Base-by-base conservation (phyloP, 306 rosid species). In the Datisca glomerata region DNA sequence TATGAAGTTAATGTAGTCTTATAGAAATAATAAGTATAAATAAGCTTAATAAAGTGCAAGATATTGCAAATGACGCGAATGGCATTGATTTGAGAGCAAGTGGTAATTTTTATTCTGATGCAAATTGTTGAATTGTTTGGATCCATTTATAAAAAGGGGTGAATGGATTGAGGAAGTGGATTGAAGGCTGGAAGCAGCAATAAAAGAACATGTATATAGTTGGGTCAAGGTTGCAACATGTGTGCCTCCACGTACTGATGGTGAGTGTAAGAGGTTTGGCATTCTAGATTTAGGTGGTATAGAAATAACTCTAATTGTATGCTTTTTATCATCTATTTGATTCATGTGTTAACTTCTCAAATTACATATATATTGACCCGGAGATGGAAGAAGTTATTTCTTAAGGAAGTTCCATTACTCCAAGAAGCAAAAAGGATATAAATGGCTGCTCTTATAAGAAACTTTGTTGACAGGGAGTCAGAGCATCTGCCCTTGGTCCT, bases 161-260 rank as follows among this genome's bases (percentile, higher is more conserved):
- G 60, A 59, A 24, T 89, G 97, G 95, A 77, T 86, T 5, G 47
- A 63, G 55, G 93, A 83, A 63, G 97, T 83, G 70, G 97, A 89
- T 71, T 59, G 60, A 32, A 80, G 69, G 58, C 63, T 89, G 53
- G 70, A 64, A 68, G 66, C 50, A 50, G 97, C 95, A 55, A 76
- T 83, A 47, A 57, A 21, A 18, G 80, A 77, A 55, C 68, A 75
- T 45, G 91, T 93, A 61, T 66, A 54, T 66, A 77, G 84, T 71
- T 89, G 97, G 97, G 58, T 95, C 47, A 89, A 84, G 76, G 73
- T 89, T 65, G 91, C 97, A 55, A 71, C 70, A 34, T 84, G 76
- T 52, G 55, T 89, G 63, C 77, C 86, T 48, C 72, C 76, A 37
- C 95, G 98, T 21, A 83, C 93, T 42, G 98, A 89, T 73, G 68